These are phyloP conservation scores for Solanum arcanum DNA, from an alignment of 257 asterid species.

Conservation along the genomic window DNA sequence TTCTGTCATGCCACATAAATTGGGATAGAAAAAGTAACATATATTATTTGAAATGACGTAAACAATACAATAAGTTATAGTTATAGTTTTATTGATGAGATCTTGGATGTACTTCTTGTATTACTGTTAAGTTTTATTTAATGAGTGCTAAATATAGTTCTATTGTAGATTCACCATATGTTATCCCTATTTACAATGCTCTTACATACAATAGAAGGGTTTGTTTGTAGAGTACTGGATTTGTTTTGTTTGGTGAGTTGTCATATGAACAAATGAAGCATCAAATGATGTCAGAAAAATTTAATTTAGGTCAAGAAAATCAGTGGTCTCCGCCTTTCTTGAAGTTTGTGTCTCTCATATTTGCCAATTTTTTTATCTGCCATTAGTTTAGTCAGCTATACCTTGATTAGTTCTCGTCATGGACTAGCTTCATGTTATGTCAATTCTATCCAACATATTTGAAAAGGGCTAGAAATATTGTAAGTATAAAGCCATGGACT, in stretches of 20 bases:
- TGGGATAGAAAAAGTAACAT: too few relatives aligned
- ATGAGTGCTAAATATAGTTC: background rate
- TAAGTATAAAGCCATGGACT: conserved; percentile 5
- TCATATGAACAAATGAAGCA: background rate
- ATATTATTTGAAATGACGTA: too few relatives aligned
- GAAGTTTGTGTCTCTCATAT: too few relatives aligned
- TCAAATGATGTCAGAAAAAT: background rate
- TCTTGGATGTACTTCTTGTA: too few relatives aligned
- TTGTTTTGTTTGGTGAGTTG: background rate
- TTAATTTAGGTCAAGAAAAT: background rate
- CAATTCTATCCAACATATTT: background rate
- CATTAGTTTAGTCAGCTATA: too few relatives aligned
- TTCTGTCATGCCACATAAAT: too few relatives aligned
- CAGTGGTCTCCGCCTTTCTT: background rate
- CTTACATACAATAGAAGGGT: background rate
- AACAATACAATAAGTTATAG: too few relatives aligned
- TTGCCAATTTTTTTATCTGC: too few relatives aligned
- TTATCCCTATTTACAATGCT: background rate
- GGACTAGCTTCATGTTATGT: too few relatives aligned
- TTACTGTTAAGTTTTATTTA: too few relatives aligned
- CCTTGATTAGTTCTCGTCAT: too few relatives aligned
- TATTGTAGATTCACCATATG: background rate
- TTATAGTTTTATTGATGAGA: background rate
- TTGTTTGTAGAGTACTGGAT: background rate
- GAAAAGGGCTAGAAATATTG: conserved; percentile 17